Base-by-base conservation (phyloP, 345 rosid species). In the Eucalyptus globulus region DNA sequence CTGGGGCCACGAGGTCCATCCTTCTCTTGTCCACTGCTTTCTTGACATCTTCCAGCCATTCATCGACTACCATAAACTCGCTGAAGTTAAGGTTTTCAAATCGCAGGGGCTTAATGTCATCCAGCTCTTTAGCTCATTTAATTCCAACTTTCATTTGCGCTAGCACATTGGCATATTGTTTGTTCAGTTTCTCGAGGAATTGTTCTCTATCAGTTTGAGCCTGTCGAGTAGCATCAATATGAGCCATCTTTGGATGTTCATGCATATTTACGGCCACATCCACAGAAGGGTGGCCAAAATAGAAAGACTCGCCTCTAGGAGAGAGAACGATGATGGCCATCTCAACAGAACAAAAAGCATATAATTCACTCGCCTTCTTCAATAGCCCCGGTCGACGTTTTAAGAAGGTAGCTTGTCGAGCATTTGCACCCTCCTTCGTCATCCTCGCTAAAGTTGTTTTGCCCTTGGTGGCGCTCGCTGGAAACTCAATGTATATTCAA, bases 271-370 rank as follows among this genome's bases (percentile, higher is more conserved):
- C 37, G 85, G 92, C 93, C 7, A 87, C 72, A 7, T 93, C 93
- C 24, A 93, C 93, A 62, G 89, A 90, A 1, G 97, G 96, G 85
- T 92, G 91, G 15, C 95, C 97, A 47, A 93, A 94, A 7, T 94
- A 90, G 88, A 65, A 93, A 24, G 95, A 92, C 89, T 93, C 92
- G 43, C 94, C 93, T 12, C 95, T 94, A 2, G 97, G 95, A 26
- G 97, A 95, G 88, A 94, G 94, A 65, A 94, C 94, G 15, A 94
- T 90, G 8, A 94, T 91, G 72, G 95, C 95, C 45, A 92, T 54
- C 69, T 95, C 90, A 4, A 93, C 92, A 4, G 88, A 93, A 44
- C 96, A 94, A 51, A 94, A 92, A 15, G 90, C 91, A 27, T 92
- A 92, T 14, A 93, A 88, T 88, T 94, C 94, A 65, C 90, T 90